Evolutionary conservation across 1,139 yeast genomes (phyloP).

Genomic region (Pichia cactophila): DNA sequence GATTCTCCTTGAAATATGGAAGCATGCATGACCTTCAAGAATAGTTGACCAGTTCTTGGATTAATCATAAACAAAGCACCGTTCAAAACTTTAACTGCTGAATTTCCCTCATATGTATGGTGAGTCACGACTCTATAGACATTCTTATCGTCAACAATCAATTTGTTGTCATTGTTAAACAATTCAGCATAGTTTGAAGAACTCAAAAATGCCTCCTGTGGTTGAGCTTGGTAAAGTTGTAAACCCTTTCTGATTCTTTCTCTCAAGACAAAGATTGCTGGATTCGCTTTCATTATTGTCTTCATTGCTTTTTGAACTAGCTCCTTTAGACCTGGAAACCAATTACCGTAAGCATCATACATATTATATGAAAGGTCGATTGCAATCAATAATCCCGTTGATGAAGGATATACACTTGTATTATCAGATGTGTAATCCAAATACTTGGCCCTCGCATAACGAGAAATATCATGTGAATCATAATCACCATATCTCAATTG

Average conservation of each 20-base stretch:
- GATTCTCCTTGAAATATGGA: slow-evolving; percentile 98
- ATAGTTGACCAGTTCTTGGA: slow-evolving; percentile 85
- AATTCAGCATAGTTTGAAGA: slow-evolving; percentile 87
- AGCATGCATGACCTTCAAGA: slow-evolving; percentile 82
- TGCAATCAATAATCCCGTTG: slow-evolving; percentile 87
- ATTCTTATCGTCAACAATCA: slow-evolving; percentile 86
- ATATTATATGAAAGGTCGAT: slow-evolving; percentile 92
- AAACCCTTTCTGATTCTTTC: slow-evolving; percentile 92
- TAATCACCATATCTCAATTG: slow-evolving; percentile 95
- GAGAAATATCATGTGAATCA: slow-evolving; percentile 92
- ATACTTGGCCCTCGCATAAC: slow-evolving; percentile 89
- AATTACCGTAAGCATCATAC: slow-evolving; percentile 94
- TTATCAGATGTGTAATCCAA: slow-evolving; percentile 89
- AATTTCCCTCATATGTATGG: slow-evolving; percentile 86
- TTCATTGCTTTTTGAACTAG: slow-evolving; percentile 87
- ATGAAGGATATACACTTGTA: slow-evolving; percentile 80
- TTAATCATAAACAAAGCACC: slow-evolving; percentile 88
- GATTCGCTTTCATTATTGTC: slow-evolving; percentile 91
- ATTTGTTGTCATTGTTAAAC: slow-evolving; percentile 73
- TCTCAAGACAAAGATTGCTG: slow-evolving; percentile 83
- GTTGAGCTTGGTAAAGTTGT: slow-evolving; percentile 88
- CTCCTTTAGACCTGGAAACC: slow-evolving; percentile 94
- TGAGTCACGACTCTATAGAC: slow-evolving; percentile 93
- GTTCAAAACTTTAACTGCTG: slow-evolving; percentile 87
- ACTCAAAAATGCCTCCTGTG: slow-evolving; percentile 85